Base-by-base conservation (phyloP, 2,329 filamentous ascomycete species). In the Clarireedia monteithiana region DNA sequence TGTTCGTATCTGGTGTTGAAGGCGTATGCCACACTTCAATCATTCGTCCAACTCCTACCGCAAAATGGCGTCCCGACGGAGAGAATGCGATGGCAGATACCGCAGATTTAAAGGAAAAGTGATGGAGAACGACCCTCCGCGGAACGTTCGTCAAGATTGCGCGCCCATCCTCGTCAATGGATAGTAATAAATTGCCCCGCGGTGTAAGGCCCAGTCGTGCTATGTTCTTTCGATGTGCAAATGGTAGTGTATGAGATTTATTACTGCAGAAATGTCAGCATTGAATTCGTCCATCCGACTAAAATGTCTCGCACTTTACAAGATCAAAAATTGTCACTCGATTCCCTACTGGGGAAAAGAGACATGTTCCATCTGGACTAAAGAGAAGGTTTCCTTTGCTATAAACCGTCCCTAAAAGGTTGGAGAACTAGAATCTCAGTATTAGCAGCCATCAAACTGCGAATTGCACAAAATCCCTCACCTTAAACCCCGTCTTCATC, bases 401-500 rank as follows among this genome's bases (percentile, higher is more conserved):
- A 78, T 97, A 99, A 70, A 99, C 94, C 65, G 94, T 99, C 70
- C 94, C 95, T 68, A 99, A 83, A 71, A 99, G 82, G 75, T 97
- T 99, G 71, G 92, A 96, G 76, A 99, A 99, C 91, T 96, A 68
- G 20, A 2, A 45, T 48, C 10, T n/a, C 23, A n/a, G 24, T 14
- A 7, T 59, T 74, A 56, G 75, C 57, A 45, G 50, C 23, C 24
- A 27, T 30, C 44, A 48, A 9, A 20, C 20, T 44, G 3, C 1
- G 17, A 46, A 42, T 14, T 9, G 40, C 36, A 24, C 5, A 17
- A 15, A 2, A 2, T 5, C 24, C 14, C 72, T 61, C 74, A 95
- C 92, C 84, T 94, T 95, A 74, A 97, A 99, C 75, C 97, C 92
- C 64, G 91, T 97, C 88, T 97, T 99, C 94, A 99, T 99, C 71